phyloP scores from a whole-genome alignment of 1,284 basidiomycete genomes.

The Cryptococcus deneoformans region DNA sequence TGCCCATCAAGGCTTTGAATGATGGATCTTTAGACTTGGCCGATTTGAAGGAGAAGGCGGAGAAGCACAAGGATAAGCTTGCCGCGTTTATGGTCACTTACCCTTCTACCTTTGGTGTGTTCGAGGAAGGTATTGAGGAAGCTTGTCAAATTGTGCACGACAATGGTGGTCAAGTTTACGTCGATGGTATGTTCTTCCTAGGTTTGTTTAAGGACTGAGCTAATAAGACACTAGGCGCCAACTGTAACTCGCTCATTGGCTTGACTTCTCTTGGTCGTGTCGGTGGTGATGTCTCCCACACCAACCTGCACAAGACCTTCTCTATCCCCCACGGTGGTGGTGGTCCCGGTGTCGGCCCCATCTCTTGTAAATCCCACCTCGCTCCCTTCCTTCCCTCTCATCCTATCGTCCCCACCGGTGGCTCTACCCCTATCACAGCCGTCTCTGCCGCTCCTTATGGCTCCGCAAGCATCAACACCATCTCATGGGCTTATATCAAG shows the following conservation, averaged over 20 bases:
- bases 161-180: slow-evolving; percentile 94
- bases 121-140: slow-evolving; percentile 87
- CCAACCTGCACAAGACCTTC: slow-evolving; percentile 87
- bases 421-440: slow-evolving; percentile 73
- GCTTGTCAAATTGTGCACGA: slow-evolving; percentile 93
- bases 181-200: slow-evolving; percentile 63
- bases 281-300: slow-evolving; percentile 95
- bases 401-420: slow-evolving; percentile 66
- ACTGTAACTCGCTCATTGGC: slow-evolving; percentile 94
- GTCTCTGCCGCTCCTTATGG: slow-evolving; percentile 92
- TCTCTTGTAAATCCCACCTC: slow-evolving; percentile 90
- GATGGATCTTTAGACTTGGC: slow-evolving; percentile 87
- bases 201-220: neutral
- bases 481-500: slow-evolving; percentile 98
- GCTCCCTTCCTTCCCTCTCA: slow-evolving; percentile 95
- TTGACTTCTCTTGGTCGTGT: slow-evolving; percentile 93
- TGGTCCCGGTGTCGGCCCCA: slow-evolving; percentile 87
- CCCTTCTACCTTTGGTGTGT: slow-evolving; percentile 96
- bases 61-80: slow-evolving; percentile 84
- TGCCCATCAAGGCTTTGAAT: slow-evolving; percentile 80
- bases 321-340: slow-evolving; percentile 90
- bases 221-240: slow-evolving; percentile 57
- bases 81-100: slow-evolving; percentile 98
- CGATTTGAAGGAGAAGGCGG: slow-evolving; percentile 83
- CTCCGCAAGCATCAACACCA: slow-evolving; percentile 90